A percentile compares a stretch with the other conserved stretches of the same genome.
These are phyloP conservation scores for Calamus simplicifolius DNA, from an alignment of 176 grass and related monocot genomes.

Conservation along the genomic window DNA sequence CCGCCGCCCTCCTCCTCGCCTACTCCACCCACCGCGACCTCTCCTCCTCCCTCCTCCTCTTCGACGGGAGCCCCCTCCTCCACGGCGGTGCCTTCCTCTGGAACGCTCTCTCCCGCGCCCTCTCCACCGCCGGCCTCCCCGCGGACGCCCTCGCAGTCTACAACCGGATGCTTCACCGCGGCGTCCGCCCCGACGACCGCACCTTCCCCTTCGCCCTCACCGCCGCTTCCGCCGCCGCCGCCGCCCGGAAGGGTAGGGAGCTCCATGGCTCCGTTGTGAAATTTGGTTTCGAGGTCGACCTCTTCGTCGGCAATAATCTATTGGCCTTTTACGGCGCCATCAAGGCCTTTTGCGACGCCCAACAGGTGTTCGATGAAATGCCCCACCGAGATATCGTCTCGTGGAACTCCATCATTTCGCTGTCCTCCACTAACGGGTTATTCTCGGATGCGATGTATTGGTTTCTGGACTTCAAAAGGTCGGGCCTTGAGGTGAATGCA, in stretches of 20 bases:
- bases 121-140: constrained; percentile 29
- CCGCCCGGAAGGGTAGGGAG: constrained; percentile 40
- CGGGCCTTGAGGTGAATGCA: constrained; percentile 26
- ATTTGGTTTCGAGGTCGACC: constrained; percentile 30
- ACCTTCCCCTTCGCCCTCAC: constrained; percentile 62
- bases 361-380: constrained; percentile 71
- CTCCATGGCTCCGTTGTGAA: constrained; percentile 51
- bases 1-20: constrained; percentile 54
- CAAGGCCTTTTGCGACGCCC: constrained; percentile 8
- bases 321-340: constrained; percentile 45
- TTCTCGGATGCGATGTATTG: constrained; percentile 19
- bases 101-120: constrained; percentile 76
- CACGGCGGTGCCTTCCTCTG: constrained; percentile 50
- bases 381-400: constrained; percentile 43
- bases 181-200: constrained; percentile 47
- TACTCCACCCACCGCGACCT: constrained; percentile 41
- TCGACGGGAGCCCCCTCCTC: constrained; percentile 31
- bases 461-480: constrained; percentile 36
- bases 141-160: constrained; percentile 33
- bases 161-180: constrained; percentile 38
- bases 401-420: constrained; percentile 63
- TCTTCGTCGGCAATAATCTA: constrained; percentile 69
- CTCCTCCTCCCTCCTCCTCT: constrained; percentile 34
- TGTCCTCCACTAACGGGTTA: constrained; percentile 33
- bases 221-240: constrained; percentile 32